Conservation (phyloP, 768 basidiomycete species). For the Lepiota venenata region DNA sequence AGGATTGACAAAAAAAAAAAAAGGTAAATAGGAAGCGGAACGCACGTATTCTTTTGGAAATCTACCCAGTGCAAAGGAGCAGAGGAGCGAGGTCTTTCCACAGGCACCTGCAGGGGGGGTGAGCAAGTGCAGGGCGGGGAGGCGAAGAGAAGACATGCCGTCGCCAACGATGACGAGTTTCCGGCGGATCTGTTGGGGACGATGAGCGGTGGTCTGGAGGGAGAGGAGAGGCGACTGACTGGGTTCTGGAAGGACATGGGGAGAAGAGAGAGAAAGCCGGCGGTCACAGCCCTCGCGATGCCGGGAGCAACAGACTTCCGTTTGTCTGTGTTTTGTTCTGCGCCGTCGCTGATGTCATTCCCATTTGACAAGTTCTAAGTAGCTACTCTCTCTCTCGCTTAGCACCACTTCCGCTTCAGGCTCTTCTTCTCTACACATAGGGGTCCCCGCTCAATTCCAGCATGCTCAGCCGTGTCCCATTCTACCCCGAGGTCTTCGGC, state of each 20-base stretch:
- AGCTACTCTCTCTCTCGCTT: constrained; percentile 3
- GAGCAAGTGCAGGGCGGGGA: constrained; percentile 16
- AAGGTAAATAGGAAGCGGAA: constrained; percentile 18
- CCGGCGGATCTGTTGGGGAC: constrained; percentile 67
- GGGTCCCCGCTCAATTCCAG: constrained; percentile 56
- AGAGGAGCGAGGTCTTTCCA: constrained; percentile 91
- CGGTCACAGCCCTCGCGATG: constrained; percentile 11
- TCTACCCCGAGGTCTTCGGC: constrained; percentile 83
- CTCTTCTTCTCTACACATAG: constrained; percentile 44
- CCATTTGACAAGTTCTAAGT: background rate
- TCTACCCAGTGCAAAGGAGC: constrained; percentile 90
- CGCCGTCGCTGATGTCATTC: constrained; percentile 17
- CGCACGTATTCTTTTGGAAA: constrained; percentile 95
- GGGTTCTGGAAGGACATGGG: constrained; percentile 53
- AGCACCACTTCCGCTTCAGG: constrained; percentile 51
- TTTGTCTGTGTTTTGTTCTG: constrained; percentile 19
- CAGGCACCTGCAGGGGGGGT: constrained; percentile 66
- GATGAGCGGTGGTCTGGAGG: constrained; percentile 13
- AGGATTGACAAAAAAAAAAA: background rate
- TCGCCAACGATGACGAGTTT: constrained; percentile 98
- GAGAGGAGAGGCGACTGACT: constrained; percentile 35
- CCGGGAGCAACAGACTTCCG: constrained; percentile 26
- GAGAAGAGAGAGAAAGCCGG: constrained; percentile 4
- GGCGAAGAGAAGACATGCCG: constrained; percentile 49
- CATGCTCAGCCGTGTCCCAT: constrained; percentile 70